Evolutionary conservation across 331 rosid genomes (phyloP).

Genomic region (Rhamnella rubrinervis): DNA sequence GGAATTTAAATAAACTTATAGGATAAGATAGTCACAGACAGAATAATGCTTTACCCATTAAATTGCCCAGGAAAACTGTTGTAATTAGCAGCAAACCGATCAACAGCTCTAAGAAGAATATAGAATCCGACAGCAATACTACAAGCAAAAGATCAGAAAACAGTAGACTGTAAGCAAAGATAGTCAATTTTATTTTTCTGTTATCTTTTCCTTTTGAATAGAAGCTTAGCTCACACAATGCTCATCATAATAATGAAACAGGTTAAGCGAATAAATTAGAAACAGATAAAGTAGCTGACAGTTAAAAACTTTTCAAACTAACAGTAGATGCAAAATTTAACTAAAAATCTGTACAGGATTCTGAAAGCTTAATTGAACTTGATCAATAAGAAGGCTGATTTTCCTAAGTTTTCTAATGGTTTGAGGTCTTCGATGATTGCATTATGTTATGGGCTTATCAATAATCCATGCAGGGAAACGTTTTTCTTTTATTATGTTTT

Average conservation of each 20-base stretch:
- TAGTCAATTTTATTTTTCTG: neutral
- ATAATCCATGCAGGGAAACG: too few relatives aligned
- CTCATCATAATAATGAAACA: too few relatives aligned
- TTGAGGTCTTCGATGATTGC: too few relatives aligned
- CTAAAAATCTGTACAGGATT: neutral
- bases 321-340: neutral
- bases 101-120: conserved; percentile 90
- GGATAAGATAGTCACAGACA: conserved; percentile 5
- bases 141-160: conserved; percentile 29
- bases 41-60: conserved; percentile 54
- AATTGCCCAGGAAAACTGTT: conserved; percentile 93
- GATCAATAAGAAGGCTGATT: neutral
- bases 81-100: conserved; percentile 92
- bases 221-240: neutral
- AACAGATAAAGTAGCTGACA: neutral
- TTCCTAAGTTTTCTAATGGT: too few relatives aligned
- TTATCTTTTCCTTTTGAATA: neutral
- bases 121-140: conserved; percentile 83
- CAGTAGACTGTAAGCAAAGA: conserved; percentile 27
- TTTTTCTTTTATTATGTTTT: too few relatives aligned
- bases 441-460: too few relatives aligned
- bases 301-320: too few relatives aligned
- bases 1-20: neutral
- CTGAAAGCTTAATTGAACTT: neutral
- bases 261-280: neutral